Evolutionary conservation across 352 stramenopile species (phyloP), one percentile per base, ranked within the genome.

Genomic region (Globisporangium canariense): DNA sequence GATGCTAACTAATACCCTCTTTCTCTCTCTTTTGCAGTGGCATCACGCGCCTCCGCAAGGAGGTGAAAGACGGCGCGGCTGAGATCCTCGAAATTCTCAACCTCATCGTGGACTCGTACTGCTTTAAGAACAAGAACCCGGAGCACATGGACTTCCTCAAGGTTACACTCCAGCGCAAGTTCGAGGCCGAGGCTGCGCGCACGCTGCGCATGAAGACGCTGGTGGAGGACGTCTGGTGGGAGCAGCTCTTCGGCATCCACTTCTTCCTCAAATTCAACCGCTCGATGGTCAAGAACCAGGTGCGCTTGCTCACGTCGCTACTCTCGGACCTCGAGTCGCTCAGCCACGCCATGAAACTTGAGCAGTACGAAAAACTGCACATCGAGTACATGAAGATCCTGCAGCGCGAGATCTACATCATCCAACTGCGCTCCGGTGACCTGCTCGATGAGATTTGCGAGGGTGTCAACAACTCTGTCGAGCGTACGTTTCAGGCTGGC

Each of bases 31-130:
- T 22, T 46, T 8, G 7, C 22, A 81, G 74, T 64, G 76, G 64
- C 8, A 81, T 81, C 49, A 66, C 38, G 16, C 58, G 59, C 2
- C 67, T 85, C 4, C 65, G 74, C n/a, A 46, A 61, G 9, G 71
- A 85, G 30, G 67, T 68, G 0, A 51, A 55, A 10, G 61, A 69
- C 10, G 68, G 66, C 5, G 61, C 71, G 32, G 65, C 67, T 4
- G 72, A 79, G 22, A 75, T 85, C 28, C 66, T 77, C 3, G 74
- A 85, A 4, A 50, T 85, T 4, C 68, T 82, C 32, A 82, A 85
- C 61, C 68, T 85, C 47, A 79, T 84, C 36, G 67, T 84, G n/a
- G 76, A 84, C 51, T 76, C 76, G 43, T 84, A 84, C 62, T 84
- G 76, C 55, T 84, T 84, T 69, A 77, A 79, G 64, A 79, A 77